Evolutionary conservation across 2,329 filamentous ascomycete genomes (phyloP).

Genomic region (Raffaelea deltoideospora): DNA sequence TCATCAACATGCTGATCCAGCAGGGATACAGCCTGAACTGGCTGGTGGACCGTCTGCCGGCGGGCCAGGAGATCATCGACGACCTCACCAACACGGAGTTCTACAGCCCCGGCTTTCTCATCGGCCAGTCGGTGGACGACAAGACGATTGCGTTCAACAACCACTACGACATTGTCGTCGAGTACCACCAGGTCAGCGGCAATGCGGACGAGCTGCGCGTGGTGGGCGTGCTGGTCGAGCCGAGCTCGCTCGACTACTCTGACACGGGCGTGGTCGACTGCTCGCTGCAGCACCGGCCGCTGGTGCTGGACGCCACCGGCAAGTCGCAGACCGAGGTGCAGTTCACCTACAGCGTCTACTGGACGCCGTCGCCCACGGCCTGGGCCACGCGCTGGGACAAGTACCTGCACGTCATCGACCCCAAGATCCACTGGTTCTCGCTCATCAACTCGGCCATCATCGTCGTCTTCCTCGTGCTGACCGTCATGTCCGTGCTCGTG

Average conservation of each 20-base stretch:
- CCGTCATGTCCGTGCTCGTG: conserved; percentile 83
- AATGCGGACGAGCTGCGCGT: conserved; percentile 62
- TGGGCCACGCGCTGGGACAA: conserved; percentile 99
- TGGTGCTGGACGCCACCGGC: conserved; percentile 49
- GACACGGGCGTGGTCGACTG: conserved; percentile 46
- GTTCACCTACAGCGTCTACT: conserved; percentile 88
- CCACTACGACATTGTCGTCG: conserved; percentile 86
- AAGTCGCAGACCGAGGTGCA: conserved; percentile 45
- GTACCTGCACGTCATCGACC: conserved; percentile 92
- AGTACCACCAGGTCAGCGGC: conserved; percentile 69
- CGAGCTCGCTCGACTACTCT: conserved; percentile 52
- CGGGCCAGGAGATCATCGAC: conserved; percentile 70
- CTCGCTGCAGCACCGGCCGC: conserved; percentile 33
- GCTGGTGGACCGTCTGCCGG: conserved; percentile 87
- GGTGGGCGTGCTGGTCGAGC: conserved; percentile 81
- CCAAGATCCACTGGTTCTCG: conserved; percentile 98
- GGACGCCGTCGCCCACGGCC: conserved; percentile 67
- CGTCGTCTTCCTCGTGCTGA: conserved; percentile 78
- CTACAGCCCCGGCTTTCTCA: conserved; percentile 80
- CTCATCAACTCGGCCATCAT: conserved; percentile 93
- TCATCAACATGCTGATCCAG: conserved; percentile 68
- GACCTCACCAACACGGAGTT: conserved; percentile 62
- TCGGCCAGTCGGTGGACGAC: conserved; percentile 45
- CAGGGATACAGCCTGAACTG: conserved; percentile 89
- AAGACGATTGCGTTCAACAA: conserved; percentile 57